These are phyloP conservation scores for Diaporthe aspalathi DNA, from an alignment of 2,329 filamentous ascomycete species.

Conservation along the genomic window DNA sequence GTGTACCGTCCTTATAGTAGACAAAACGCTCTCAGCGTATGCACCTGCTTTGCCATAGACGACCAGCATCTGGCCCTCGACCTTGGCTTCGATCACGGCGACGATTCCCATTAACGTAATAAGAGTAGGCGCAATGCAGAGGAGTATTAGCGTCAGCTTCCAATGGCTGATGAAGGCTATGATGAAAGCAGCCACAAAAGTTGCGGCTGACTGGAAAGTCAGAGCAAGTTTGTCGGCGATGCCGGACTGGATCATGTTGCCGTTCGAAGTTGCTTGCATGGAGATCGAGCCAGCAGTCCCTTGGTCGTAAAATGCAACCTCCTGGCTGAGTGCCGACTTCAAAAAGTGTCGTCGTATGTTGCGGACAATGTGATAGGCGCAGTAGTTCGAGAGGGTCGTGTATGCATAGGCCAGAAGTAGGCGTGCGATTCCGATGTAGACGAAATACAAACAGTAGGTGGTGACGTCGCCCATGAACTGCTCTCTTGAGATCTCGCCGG, in stretches of 20 bases:
- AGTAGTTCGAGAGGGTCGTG: neutral
- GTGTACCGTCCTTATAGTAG: neutral
- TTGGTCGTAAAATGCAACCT: conserved; percentile 66
- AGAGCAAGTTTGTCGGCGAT: conserved; percentile 44
- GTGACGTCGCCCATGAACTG: neutral
- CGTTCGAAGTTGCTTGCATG: conserved; percentile 37
- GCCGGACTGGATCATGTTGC: conserved; percentile 1
- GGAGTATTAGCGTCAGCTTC: conserved; percentile 56
- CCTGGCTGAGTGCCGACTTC: conserved; percentile 59
- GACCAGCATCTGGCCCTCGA: neutral
- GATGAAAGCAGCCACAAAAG: conserved; percentile 50
- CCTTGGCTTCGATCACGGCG: neutral
- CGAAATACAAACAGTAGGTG: conserved; percentile 9
- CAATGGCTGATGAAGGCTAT: conserved; percentile 52
- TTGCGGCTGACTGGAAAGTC: conserved; percentile 48
- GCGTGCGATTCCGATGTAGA: neutral
- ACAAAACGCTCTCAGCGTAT: conserved; percentile 12
- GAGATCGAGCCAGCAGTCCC: conserved; percentile 53
- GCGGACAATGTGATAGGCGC: conserved; percentile 36
- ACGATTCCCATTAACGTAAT: neutral
- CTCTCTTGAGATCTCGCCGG: neutral
- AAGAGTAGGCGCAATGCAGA: conserved; percentile 56
- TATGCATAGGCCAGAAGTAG: neutral
- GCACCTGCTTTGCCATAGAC: conserved; percentile 5
- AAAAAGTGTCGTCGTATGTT: conserved; percentile 51